Evolutionary conservation across 208 protist genomes (phyloP).

Genomic region (Leishmania guyanensis): DNA sequence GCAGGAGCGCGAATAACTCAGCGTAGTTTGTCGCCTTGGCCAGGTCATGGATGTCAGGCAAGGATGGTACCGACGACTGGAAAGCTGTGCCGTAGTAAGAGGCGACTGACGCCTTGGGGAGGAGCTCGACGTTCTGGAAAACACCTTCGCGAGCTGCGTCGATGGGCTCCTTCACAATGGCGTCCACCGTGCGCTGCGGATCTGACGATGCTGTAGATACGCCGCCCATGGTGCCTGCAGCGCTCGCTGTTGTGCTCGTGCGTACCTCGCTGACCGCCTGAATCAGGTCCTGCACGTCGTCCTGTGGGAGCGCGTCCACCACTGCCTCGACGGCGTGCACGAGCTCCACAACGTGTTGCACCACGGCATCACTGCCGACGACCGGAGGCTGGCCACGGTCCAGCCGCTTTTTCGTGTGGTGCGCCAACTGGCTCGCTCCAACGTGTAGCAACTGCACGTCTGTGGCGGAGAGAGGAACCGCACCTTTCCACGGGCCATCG

Average conservation of each 20-base stretch:
- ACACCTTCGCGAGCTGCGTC: constrained; percentile 11
- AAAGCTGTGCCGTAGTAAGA: constrained; percentile 51
- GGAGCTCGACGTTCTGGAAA: constrained; percentile 48
- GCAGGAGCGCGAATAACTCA: constrained; percentile 35
- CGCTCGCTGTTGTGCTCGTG: constrained; percentile 15
- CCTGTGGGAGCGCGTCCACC: constrained; percentile 42
- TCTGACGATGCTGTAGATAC: neutral
- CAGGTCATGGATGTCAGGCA: constrained; percentile 38
- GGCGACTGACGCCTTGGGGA: constrained; percentile 36
- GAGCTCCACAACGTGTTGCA: constrained; percentile 42
- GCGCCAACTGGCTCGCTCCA: constrained; percentile 45
- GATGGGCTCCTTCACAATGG: constrained; percentile 22
- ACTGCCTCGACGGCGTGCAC: constrained; percentile 41
- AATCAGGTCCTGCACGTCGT: constrained; percentile 35
- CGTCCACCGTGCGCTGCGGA: constrained; percentile 5
- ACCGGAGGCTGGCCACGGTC: constrained; percentile 24
- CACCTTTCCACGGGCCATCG: constrained; percentile 43
- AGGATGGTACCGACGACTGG: constrained; percentile 25
- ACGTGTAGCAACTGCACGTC: constrained; percentile 54
- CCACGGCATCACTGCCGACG: constrained; percentile 12
- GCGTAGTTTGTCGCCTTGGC: constrained; percentile 20
- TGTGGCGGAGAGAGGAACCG: constrained; percentile 42
- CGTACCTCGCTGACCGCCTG: constrained; percentile 10
- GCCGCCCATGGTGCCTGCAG: neutral
- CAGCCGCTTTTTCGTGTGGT: constrained; percentile 62